Conservation (phyloP, 495 filamentous ascomycete species). For the Hypoxylon intermedium region DNA sequence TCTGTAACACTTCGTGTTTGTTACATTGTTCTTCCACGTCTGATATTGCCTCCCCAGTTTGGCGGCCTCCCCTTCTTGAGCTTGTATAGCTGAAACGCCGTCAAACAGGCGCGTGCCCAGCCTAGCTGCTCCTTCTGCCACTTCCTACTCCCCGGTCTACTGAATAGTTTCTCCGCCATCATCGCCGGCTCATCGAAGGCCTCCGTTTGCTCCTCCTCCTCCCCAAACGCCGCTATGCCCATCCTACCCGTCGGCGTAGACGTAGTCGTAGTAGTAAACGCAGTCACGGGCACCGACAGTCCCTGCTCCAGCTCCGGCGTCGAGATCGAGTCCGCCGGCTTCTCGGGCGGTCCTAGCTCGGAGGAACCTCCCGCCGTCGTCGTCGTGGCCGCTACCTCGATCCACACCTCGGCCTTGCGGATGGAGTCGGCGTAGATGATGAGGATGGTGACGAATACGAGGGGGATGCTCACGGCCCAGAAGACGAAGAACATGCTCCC, state of each 20-base stretch:
- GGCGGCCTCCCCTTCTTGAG: conserved; percentile 37
- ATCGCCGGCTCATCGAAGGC: conserved; percentile 35
- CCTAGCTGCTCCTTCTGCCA: conserved; percentile 51
- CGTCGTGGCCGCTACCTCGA: conserved; percentile 44
- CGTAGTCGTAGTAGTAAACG: background rate
- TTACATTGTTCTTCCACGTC: conserved; percentile 22
- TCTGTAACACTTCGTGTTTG: no score
- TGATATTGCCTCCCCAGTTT: conserved; percentile 1
- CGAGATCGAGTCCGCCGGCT: background rate
- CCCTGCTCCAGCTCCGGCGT: conserved; percentile 7
- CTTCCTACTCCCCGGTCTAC: conserved; percentile 32
- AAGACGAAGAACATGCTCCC: conserved; percentile 49
- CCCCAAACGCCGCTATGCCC: conserved; percentile 10
- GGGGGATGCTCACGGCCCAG: conserved; percentile 47
- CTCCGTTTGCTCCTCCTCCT: conserved; percentile 3
- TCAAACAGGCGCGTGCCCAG: conserved; percentile 47
- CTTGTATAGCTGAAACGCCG: conserved; percentile 36
- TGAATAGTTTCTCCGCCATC: conserved; percentile 46
- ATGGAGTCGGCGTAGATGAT: conserved; percentile 54
- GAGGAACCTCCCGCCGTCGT: background rate
- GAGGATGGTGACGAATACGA: conserved; percentile 42
- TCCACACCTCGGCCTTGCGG: conserved; percentile 54
- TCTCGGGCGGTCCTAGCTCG: conserved; percentile 1
- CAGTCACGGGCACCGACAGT: background rate
- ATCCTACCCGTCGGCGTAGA: background rate